Conservation (phyloP, 2,329 filamentous ascomycete genomes). For the Aureobasidium sp. region DNA sequence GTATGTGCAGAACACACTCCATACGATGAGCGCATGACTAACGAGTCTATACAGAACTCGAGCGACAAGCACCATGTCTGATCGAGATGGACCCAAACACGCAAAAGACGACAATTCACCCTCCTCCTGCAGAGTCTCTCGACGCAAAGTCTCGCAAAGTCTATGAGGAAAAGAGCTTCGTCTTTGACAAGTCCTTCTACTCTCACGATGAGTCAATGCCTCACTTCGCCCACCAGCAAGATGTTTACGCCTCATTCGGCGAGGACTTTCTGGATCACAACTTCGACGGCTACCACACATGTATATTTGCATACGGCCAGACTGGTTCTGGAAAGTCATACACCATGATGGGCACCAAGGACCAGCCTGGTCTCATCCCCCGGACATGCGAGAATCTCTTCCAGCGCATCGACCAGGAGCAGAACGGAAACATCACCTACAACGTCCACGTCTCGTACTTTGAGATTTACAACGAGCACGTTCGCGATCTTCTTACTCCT, state of each 20-base stretch:
- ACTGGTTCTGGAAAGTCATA: constrained; percentile 97
- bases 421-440: constrained; percentile 89
- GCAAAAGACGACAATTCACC: constrained; percentile 74
- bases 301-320: constrained; percentile 97
- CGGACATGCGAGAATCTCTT: constrained; percentile 95
- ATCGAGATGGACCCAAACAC: constrained; percentile 85
- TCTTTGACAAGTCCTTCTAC: constrained; percentile 98
- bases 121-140: constrained; percentile 44
- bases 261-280: constrained; percentile 99
- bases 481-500: constrained; percentile 83
- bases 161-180: constrained; percentile 82
- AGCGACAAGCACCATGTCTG: constrained; percentile 74
- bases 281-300: constrained; percentile 98
- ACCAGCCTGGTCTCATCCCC: constrained; percentile 86
- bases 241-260: constrained; percentile 88
- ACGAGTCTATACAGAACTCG: constrained; percentile 56
- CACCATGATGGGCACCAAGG: constrained; percentile 87
- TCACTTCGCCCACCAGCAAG: constrained; percentile 86
- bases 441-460: constrained; percentile 98
- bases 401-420: constrained; percentile 77
- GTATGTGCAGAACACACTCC: constrained; percentile 22
- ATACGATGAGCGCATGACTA: not conserved
- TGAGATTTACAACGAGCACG: constrained; percentile 99
- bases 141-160: constrained; percentile 59
- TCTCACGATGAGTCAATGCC: constrained; percentile 72